These are phyloP conservation scores for Curvularia spicifera DNA, from an alignment of 2,329 filamentous ascomycete genomes.

Conservation along the genomic window DNA sequence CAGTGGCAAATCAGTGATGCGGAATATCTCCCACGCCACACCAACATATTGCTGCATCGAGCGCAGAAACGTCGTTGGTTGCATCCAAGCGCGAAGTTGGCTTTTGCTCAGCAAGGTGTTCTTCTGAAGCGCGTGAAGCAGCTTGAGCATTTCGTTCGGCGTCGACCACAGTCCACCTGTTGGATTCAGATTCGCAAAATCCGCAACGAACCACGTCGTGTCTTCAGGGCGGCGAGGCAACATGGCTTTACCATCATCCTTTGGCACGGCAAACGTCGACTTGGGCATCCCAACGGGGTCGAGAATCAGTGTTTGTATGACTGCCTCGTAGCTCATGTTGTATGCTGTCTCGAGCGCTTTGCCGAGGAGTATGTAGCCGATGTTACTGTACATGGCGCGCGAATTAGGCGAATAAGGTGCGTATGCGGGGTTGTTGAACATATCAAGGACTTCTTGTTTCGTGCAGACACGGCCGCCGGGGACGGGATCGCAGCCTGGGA, in stretches of 20 bases:
- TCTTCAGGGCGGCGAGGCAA: conserved; percentile 24
- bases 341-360: conserved; percentile 30
- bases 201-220: conserved; percentile 26
- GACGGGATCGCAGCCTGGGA: conserved; percentile 32
- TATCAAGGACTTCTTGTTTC: conserved; percentile 24
- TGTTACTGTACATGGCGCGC: conserved; percentile 32
- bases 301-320: conserved; percentile 33
- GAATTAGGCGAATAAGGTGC: conserved; percentile 25
- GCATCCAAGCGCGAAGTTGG: conserved; percentile 31
- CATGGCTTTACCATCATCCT: conserved; percentile 20
- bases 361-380: conserved; percentile 34
- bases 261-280: conserved; percentile 25
- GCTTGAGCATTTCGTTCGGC: conserved; percentile 28
- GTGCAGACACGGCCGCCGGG: conserved; percentile 32
- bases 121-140: conserved; percentile 28
- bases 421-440: conserved; percentile 33
- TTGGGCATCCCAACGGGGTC: conserved; percentile 25
- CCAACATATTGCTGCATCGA: conserved; percentile 34
- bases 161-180: conserved; percentile 39
- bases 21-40: conserved; percentile 39
- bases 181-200: conserved; percentile 37
- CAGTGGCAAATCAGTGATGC: conserved; percentile 25
- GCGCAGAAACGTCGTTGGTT: conserved; percentile 28
- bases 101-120: conserved; percentile 23
- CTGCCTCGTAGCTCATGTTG: conserved; percentile 26